These are phyloP conservation scores for Kodamaea sp. DNA, from an alignment of 1,139 yeast species.

Conservation along the genomic window DNA sequence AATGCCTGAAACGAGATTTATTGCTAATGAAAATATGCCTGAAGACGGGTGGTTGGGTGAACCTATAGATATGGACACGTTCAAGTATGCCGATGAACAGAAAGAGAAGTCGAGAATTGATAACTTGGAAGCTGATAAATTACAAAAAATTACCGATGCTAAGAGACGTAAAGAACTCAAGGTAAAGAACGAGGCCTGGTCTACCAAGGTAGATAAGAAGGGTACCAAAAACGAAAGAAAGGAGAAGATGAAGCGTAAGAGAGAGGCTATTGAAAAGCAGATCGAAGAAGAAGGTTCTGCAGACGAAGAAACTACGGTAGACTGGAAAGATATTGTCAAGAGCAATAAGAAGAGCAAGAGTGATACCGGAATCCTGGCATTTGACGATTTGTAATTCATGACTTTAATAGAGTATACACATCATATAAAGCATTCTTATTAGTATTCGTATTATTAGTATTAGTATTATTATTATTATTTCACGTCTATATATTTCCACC, in stretches of 20 bases:
- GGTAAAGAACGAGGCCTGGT: conserved; percentile 77
- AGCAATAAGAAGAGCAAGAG: conserved; percentile 56
- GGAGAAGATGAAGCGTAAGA: conserved; percentile 60
- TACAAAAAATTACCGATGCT: conserved; percentile 46
- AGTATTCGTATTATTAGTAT: not conserved
- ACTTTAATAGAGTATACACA: conserved; percentile 2
- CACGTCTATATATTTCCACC: no score
- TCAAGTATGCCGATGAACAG: conserved; percentile 60
- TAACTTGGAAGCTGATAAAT: conserved; percentile 52
- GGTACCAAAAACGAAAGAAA: conserved; percentile 65
- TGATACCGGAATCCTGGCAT: conserved; percentile 46
- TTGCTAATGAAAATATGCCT: conserved; percentile 50
- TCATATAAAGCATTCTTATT: not conserved
- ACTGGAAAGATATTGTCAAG: conserved; percentile 86
- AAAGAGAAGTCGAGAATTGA: conserved; percentile 66
- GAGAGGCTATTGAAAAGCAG: conserved; percentile 64
- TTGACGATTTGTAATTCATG: conserved; percentile 65
- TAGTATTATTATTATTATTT: no score
- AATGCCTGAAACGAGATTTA: conserved; percentile 83
- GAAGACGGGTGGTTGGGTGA: conserved; percentile 74
- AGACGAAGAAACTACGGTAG: conserved; percentile 60
- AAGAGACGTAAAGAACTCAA: conserved; percentile 50
- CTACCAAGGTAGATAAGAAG: conserved; percentile 63
- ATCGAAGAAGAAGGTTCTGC: conserved; percentile 47
- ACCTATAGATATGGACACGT: conserved; percentile 63